Conservation (phyloP, 75 land plant species). For the Gnetum montanum region DNA sequence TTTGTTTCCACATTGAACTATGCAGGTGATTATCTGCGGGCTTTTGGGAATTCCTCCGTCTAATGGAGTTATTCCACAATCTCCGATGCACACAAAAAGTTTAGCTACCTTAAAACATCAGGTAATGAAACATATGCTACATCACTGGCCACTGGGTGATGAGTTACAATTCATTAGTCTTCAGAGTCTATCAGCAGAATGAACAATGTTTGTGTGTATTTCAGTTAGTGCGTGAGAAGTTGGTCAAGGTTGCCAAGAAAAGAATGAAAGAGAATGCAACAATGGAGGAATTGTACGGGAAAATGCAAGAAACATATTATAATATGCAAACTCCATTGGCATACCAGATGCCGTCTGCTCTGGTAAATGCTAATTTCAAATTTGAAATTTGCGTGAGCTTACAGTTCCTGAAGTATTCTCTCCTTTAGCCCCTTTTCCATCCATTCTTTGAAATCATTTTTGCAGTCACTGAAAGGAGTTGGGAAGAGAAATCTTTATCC, state of each 20-base stretch:
- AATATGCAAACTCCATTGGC: constrained; percentile 54
- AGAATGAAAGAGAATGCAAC: constrained; percentile 46
- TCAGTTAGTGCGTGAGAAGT: constrained; percentile 63
- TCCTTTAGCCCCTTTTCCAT: too few relatives aligned
- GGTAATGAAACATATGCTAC: too few relatives aligned
- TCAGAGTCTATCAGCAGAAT: too few relatives aligned
- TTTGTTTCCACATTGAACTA: not conserved
- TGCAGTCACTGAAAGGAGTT: constrained; percentile 54
- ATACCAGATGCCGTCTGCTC: constrained; percentile 16
- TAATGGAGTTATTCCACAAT: constrained; percentile 77
- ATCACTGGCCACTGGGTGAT: too few relatives aligned
- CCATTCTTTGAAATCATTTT: too few relatives aligned
- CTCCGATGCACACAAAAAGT: constrained; percentile 79
- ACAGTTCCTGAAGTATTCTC: not conserved
- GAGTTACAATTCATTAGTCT: too few relatives aligned
- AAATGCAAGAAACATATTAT: constrained; percentile 69
- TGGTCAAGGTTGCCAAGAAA: constrained; percentile 49
- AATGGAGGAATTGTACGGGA: constrained; percentile 37
- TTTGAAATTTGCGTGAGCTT: not conserved
- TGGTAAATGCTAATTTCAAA: not conserved
- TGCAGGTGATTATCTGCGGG: constrained; percentile 49
- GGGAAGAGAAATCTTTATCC: constrained; percentile 39
- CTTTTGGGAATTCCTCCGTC: constrained; percentile 71
- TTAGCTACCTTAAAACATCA: constrained; percentile 63
- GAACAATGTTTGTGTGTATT: not conserved